Evolutionary conservation across 1,284 basidiomycete species (phyloP), one percentile per base, ranked within the genome.

Genomic region (Polyporus tsugae): DNA sequence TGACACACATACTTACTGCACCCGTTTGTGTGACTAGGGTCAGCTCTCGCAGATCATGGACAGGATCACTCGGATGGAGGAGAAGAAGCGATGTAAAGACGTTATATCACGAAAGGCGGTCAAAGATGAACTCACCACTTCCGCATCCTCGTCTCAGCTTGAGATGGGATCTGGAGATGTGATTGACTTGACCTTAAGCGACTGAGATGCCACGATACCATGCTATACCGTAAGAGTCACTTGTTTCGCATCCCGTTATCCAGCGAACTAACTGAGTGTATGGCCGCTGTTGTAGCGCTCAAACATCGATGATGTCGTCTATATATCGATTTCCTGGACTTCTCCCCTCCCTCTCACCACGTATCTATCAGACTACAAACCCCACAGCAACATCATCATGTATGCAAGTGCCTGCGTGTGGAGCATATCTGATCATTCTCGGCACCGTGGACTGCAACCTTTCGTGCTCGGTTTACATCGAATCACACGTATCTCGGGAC

Each of bases 171-270:
- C 52, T 3, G 38, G 49, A 22, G 42, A 39, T 2, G 25, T 63
- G n/a, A 58, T 63, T 29, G 65, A 66, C 55, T 46, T 66, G 61
- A 66, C 65, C 22, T 58, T 66, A 42, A 66, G 65, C 42, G 65
- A 66, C 25, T 66, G 15, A 19, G n/a, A n/a, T n/a, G n/a, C n/a
- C n/a, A n/a, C n/a, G 4, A 4, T 29, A 17, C 17, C 6, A 10
- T n/a, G 15, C 41, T n/a, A 22, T 22, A 49, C 44, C 44, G 44
- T 49, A 9, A n/a, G n/a, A 9, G 6, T n/a, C n/a, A 2, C 22
- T 19, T 22, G 7, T 4, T 22, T 22, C 2, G 19, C n/a, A 2
- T 22, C 1, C 22, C 22, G 44, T 11, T 49, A 19, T 22, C 22
- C 44, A 22, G 22, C 22, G 17, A 22, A 10, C 44, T 22, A 22